Base-by-base conservation (phyloP, 2,329 filamentous ascomycete species). In the Biscogniauxia marginata region DNA sequence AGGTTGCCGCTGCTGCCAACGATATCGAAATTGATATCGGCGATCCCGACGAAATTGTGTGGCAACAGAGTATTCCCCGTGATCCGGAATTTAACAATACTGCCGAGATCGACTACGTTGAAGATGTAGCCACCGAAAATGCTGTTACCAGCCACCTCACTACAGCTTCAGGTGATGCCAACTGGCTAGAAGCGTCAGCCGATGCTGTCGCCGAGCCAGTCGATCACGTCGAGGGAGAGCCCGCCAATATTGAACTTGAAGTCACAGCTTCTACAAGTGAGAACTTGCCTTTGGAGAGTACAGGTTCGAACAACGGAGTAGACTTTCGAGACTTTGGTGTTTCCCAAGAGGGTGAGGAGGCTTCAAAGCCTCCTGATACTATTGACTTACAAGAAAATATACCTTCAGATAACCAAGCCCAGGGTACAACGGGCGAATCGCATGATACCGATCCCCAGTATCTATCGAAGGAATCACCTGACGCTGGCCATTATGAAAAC, bases 11-110 rank as follows among this genome's bases (percentile, higher is more conserved):
- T 19, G 50, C 60, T 47, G 57, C 58, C 20, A 69, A 67, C 56
- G 69, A 71, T 23, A 66, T 68, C 53, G 70, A 71, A 20, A 67
- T 70, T 50, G 68, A 71, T 24, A 60, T 72, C 54, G 69, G 65
- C 16, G 65, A 65, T 22, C 39, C 63, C 11, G 64, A 67, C 11
- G 65, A 67, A 34, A 56, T 57, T 34, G 49, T 65, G 7, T 71
- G 68, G 70, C 64, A 68, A 23, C 60, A 65, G 11, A 48, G 56
- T 25, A 23, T 30, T n/a, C n/a, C 50, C 34, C 55, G 55, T 21
- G 30, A 53, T 8, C 62, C 51, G 9, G 50, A 52, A n/a, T 56
- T 63, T 9, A 48, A 62, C 19, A 51, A 56, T 34, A 54, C 57
- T 56, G 58, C 60, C 11, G 67, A 67, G 50, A 64, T 65, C 49